A percentile compares a stretch with the other conserved stretches of the same genome.
These are phyloP conservation scores for Rossbeevera mucosa DNA, from an alignment of 768 basidiomycete species.

Conservation along the genomic window DNA sequence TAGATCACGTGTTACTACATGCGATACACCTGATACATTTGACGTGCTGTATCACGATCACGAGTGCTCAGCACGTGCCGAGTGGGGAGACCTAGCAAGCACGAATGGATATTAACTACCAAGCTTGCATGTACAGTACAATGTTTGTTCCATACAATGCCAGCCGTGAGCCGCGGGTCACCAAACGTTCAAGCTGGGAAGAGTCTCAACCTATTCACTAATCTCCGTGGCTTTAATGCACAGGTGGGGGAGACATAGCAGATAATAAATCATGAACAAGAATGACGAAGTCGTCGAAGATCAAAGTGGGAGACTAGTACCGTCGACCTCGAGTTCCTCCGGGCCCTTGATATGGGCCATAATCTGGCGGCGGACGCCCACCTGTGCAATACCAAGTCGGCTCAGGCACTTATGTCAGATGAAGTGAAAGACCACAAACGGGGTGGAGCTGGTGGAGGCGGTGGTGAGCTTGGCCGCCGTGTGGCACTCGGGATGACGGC, in stretches of 20 bases:
- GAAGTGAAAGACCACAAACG: constrained; percentile 26
- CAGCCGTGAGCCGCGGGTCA: not conserved
- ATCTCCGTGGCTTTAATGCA: not conserved
- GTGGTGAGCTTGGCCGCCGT: constrained; percentile 50
- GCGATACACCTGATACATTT: no score
- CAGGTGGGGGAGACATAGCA: not conserved
- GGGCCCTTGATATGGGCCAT: constrained; percentile 83
- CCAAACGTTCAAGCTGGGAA: not conserved
- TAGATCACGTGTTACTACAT: no score
- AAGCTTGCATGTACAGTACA: not conserved
- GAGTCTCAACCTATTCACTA: not conserved
- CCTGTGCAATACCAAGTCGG: constrained; percentile 30
- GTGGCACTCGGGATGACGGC: constrained; percentile 70
- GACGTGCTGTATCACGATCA: no score
- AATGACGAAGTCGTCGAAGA: not conserved
- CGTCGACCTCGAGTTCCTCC: constrained; percentile 41
- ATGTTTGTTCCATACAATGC: not conserved
- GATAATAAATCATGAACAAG: constrained; percentile 17
- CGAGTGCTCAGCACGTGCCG: no score
- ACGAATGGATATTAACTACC: not conserved
- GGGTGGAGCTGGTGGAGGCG: constrained; percentile 45
- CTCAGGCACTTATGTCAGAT: not conserved
- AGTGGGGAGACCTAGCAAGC: no score
- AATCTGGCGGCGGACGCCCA: constrained; percentile 80
- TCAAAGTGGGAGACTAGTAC: constrained; percentile 25